Conservation (phyloP, 2,329 filamentous ascomycete genomes). For the Pyricularia sp. region DNA sequence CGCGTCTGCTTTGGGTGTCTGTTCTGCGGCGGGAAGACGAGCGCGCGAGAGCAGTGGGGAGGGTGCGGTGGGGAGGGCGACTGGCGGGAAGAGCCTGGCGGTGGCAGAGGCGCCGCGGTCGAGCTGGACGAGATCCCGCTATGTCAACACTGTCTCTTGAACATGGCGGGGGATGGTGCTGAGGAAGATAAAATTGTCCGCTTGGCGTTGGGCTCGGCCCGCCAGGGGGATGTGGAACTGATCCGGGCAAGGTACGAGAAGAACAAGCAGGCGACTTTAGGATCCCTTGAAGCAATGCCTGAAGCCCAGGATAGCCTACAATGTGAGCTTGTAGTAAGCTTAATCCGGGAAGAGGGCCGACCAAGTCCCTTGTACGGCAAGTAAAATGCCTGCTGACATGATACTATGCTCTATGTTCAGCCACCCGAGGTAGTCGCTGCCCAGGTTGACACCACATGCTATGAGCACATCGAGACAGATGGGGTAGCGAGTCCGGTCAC, state of each 20-base stretch:
- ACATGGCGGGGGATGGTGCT: constrained; percentile 26
- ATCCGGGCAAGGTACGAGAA: constrained; percentile 32
- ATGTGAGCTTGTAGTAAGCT: background rate
- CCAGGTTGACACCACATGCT: background rate
- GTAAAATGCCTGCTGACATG: background rate
- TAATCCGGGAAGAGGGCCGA: background rate
- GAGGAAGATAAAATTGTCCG: constrained; percentile 23
- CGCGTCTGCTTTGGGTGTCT: constrained; percentile 46
- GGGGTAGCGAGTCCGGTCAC: background rate
- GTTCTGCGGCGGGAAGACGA: constrained; percentile 33
- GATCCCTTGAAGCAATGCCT: background rate
- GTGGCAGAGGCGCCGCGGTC: constrained; percentile 13
- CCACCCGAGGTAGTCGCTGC: background rate
- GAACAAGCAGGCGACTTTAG: background rate
- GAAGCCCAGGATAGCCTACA: background rate
- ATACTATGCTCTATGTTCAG: background rate
- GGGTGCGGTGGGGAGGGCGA: constrained; percentile 4
- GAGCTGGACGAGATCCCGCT: constrained; percentile 40
- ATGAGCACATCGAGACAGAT: background rate
- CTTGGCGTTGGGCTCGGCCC: constrained; percentile 32
- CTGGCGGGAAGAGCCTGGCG: background rate
- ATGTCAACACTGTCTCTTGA: constrained; percentile 35
- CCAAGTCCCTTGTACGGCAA: background rate
- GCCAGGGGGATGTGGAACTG: constrained; percentile 35
- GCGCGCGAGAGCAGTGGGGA: constrained; percentile 22